Conservation (phyloP, 129 eudicot species). For the Solidago caesia region DNA sequence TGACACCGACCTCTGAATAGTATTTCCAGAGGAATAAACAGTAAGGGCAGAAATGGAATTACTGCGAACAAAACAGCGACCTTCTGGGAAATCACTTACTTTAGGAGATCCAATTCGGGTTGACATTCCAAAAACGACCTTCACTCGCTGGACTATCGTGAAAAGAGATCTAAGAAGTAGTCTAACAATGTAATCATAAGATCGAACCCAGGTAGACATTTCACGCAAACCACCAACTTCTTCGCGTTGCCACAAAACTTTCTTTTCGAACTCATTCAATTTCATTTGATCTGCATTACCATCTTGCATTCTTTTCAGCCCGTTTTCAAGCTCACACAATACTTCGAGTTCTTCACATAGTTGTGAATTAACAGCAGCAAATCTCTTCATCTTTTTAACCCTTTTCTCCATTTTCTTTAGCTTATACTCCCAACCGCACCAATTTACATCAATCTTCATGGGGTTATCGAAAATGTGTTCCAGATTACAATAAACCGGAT, state of each 20-base stretch:
- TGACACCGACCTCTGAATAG: slow-evolving; percentile 53
- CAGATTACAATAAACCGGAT: slow-evolving; percentile 58
- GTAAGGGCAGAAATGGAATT: slow-evolving; percentile 56
- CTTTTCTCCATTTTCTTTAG: slow-evolving; percentile 85
- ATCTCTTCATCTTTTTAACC: slow-evolving; percentile 73
- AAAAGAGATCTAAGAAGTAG: slow-evolving; percentile 67
- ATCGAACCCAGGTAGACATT: slow-evolving; percentile 79
- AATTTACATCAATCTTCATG: slow-evolving; percentile 37
- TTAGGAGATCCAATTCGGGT: slow-evolving; percentile 21
- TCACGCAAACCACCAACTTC: slow-evolving; percentile 76
- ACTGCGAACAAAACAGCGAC: slow-evolving; percentile 43
- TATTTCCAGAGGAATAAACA: slow-evolving; percentile 39
- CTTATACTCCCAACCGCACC: slow-evolving; percentile 82
- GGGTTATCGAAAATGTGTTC: slow-evolving; percentile 54
- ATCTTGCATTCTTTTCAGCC: slow-evolving; percentile 58
- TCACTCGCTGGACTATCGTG: slow-evolving; percentile 63
- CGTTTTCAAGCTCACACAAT: slow-evolving; percentile 75
- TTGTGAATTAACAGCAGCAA: slow-evolving; percentile 69
- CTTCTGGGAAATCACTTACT: slow-evolving; percentile 20
- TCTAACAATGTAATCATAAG: slow-evolving; percentile 63
- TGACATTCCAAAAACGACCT: slow-evolving; percentile 42
- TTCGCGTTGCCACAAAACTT: slow-evolving; percentile 85
- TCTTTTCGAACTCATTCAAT: slow-evolving; percentile 69
- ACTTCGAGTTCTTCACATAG: slow-evolving; percentile 80
- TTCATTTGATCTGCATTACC: slow-evolving; percentile 43